These are phyloP conservation scores for Linum usitatissimum DNA, from an alignment of 345 rosid genomes.

Conservation along the genomic window DNA sequence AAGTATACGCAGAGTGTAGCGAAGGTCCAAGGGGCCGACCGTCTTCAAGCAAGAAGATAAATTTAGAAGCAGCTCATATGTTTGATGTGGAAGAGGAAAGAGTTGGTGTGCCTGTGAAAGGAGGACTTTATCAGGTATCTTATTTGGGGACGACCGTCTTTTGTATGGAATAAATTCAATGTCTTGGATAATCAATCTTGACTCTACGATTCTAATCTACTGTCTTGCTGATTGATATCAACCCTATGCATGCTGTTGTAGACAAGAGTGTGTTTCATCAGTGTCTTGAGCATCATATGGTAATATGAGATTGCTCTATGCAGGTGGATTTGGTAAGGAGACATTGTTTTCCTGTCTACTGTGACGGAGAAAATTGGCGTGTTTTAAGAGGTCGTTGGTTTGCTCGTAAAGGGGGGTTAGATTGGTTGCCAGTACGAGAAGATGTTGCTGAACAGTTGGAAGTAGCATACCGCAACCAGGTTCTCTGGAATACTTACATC, in stretches of 20 bases:
- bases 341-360: constrained; percentile 86
- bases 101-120: constrained; percentile 98
- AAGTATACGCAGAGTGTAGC: constrained; percentile 96
- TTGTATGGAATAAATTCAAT: no score
- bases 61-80: constrained; percentile 27
- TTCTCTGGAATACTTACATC: constrained; percentile 14
- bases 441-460: constrained; percentile 88
- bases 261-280: neutral
- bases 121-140: constrained; percentile 86
- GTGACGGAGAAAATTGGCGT: constrained; percentile 96
- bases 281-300: neutral
- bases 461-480: constrained; percentile 71
- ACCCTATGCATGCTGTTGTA: no score
- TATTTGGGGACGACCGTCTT: neutral
- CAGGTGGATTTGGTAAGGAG: constrained; percentile 79
- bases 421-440: constrained; percentile 94
- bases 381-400: constrained; percentile 98
- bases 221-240: no score
- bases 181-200: no score
- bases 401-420: constrained; percentile 84
- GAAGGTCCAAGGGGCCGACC: constrained; percentile 58
- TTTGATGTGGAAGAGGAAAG: constrained; percentile 78
- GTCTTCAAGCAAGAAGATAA: constrained; percentile 26
- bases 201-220: no score
- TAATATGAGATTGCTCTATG: constrained; percentile 9